Base-by-base conservation (phyloP, 2,329 filamentous ascomycete species). In the Trichoderma endophyticum region DNA sequence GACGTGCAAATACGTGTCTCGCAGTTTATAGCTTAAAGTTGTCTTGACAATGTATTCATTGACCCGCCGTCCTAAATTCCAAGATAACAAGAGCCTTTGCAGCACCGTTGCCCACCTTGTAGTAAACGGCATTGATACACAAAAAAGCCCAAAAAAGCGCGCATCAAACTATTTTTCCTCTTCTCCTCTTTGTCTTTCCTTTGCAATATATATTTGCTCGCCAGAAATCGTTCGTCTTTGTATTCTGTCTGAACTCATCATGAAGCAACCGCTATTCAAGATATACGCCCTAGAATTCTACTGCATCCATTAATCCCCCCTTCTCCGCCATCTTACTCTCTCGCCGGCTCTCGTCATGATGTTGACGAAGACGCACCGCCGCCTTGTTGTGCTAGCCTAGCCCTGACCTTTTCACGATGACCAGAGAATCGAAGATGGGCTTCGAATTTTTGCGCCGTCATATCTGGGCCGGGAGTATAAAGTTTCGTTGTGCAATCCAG, bases 401-500 rank as follows among this genome's bases (percentile, higher is more conserved):
- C 73, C 48, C 78, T 79, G 11, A 95, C 93, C 76, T 88, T 88
- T 75, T 93, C 90, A 77, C 91, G 88, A 81, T 99, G 96, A 67
- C 87, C 85, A 57, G 92, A 89, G 81, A 97, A 98, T 81, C 91
- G 93, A 63, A 98, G 85, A 83, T 99, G 96, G 1, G 97, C 90
- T 82, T 97, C 93, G 74, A 99, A 99, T 79, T 97, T 97, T 60
- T 91, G 91, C 6, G 95, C 93, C 3, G 94, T 94, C 80, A 88
- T 92, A 28, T 92, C 93, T 0, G 95, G 94, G 0, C 94, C 93
- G 0, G 95, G 93, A 0, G 95, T 97, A 81, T 99, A 99, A 12
- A 97, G 85, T 81, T 98, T 98, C 34, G 93, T 94, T 0, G 94
- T 93, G 80, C 96, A 98, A 81, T 99, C 96, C 61, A 92, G 89